Evolutionary conservation across 108 stramenopile species (phyloP).

Genomic region (Cyclotella sp.): DNA sequence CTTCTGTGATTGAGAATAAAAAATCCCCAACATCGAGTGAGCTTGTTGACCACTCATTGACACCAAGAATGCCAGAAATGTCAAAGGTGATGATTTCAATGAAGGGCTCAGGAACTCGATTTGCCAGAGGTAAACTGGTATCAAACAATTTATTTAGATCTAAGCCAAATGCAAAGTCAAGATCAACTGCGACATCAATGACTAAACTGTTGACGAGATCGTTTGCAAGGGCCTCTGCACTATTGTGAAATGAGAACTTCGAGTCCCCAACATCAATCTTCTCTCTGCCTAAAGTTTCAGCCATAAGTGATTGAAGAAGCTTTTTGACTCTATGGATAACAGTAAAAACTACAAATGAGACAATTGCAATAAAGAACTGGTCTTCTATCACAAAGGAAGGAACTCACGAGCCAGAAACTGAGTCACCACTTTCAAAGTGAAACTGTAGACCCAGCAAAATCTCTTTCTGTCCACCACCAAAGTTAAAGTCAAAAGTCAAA

Average conservation of each 20-base stretch:
- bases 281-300: conserved; percentile 4
- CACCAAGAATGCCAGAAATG: conserved; percentile 21
- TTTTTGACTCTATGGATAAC: not conserved
- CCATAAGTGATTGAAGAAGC: not conserved
- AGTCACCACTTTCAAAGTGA: conserved; percentile 19
- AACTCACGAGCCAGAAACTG: not conserved
- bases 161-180: conserved; percentile 27
- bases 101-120: conserved; percentile 22
- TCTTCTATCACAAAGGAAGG: not conserved
- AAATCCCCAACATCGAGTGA: conserved; percentile 11
- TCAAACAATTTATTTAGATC: conserved; percentile 27
- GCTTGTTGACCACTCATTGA: conserved; percentile 35
- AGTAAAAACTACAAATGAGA: not conserved
- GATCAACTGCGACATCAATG: conserved; percentile 21
- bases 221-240: conserved; percentile 6
- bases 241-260: conserved; percentile 11
- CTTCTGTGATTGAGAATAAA: conserved; percentile 24
- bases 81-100: conserved; percentile 18
- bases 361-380: not conserved
- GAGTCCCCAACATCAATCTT: conserved; percentile 4
- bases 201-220: conserved; percentile 29
- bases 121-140: not conserved
- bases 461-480: conserved; percentile 36
- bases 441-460: conserved; percentile 26
- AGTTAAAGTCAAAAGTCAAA: conserved; percentile 37